Evolutionary conservation across 1,139 yeast genomes (phyloP), one percentile per base, ranked within the genome.

Genomic region (Suhomyces terraborum): DNA sequence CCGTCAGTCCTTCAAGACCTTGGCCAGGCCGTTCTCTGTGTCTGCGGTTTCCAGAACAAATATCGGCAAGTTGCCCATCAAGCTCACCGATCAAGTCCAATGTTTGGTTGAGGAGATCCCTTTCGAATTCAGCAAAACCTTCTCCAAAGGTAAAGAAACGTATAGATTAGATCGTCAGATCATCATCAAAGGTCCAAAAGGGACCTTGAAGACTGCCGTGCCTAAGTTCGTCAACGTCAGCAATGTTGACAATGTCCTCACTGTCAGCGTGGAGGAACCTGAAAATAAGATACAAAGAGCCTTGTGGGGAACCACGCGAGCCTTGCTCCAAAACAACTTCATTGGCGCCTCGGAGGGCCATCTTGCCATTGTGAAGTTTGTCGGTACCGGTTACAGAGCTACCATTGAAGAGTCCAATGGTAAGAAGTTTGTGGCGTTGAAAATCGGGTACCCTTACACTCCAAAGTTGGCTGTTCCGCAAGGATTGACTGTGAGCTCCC

Each of bases 341-440:
- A 72, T 79, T 36, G 99, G 99, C 36, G 95, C 89, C 25, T 79
- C 88, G 31, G 98, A 91, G 54, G 98, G 98, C 10, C 98, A 93
- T 61, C 69, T 89, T 50, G 80, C 95, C 28, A 84, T 91, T 45
- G 76, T 94, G 50, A 86, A 83, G 64, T 85, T 94, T 53, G 96
- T 89, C 19, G 99, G 99, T 52, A 93, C 98, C 12, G 99, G 99
- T 60, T 94, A 88, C 75, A 82, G 98, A 65, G 96, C 95, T 3
- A 70, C 77, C 28, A 66, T 87, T 37, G 84, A 84, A 49, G 77
- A 72, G 35, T 67, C 33, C 67, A 69, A 74, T 26, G 88, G 88
- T 8, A 73, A 73, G 38, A 75, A 79, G 46, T 73, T 77, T 56
- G 83, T 89, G 12, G 76, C 80, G 39, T 75, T 89, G 61, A 88